Percentiles rank a stretch among this genome's conserved stretches.
These are phyloP conservation scores for Acanthamoeba sp. DNA, from an alignment of 208 protist species.

Conservation along the genomic window DNA sequence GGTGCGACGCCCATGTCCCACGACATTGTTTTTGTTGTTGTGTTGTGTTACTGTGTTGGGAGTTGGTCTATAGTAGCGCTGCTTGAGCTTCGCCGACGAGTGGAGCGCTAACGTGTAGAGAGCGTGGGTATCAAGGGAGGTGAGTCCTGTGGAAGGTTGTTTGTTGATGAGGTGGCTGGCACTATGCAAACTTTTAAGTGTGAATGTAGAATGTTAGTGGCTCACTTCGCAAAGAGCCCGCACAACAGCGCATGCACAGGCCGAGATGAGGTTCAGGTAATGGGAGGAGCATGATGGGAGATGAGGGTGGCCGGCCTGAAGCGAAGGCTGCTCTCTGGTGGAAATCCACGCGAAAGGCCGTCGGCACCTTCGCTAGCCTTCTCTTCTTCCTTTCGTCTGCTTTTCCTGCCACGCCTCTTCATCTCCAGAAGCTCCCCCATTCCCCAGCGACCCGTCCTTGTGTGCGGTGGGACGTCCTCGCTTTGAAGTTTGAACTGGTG, in stretches of 20 bases:
- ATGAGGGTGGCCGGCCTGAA: background rate
- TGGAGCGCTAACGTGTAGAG: too few relatives aligned
- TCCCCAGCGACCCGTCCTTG: too few relatives aligned
- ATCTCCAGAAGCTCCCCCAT: background rate
- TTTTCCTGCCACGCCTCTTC: background rate
- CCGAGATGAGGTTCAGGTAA: background rate
- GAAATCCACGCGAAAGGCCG: background rate
- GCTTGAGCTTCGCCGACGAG: too few relatives aligned
- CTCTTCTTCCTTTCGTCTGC: background rate
- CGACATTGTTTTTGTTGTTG: background rate
- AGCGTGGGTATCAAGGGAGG: background rate
- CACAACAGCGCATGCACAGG: background rate
- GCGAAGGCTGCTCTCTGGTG: background rate
- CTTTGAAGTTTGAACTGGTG: too few relatives aligned
- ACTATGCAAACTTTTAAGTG: too few relatives aligned
- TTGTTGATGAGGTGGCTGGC: background rate
- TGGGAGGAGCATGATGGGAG: too few relatives aligned
- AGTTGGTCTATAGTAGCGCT: background rate
- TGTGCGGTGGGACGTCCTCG: too few relatives aligned
- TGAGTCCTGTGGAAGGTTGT: background rate
- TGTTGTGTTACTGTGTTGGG: background rate
- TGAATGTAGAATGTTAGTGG: too few relatives aligned
- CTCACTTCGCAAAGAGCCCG: too few relatives aligned
- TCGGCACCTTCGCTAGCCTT: background rate
- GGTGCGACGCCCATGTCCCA: constrained; percentile 7